Evolutionary conservation across 2,329 filamentous ascomycete species (phyloP).

Genomic region (Beauveria asiatica): DNA sequence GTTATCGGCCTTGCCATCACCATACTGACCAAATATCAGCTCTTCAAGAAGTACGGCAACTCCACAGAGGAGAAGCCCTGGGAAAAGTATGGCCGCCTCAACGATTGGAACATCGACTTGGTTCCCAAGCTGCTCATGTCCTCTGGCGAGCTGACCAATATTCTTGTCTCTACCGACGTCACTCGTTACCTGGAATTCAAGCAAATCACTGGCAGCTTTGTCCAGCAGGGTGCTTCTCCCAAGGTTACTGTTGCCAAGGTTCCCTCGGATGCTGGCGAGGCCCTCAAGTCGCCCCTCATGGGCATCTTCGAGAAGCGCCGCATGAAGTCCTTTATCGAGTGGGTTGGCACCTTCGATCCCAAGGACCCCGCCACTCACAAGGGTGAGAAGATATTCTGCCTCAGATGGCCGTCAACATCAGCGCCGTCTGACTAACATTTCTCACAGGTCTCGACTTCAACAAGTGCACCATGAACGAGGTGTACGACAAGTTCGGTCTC

Average conservation of each 20-base stretch:
- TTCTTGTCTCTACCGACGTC: slow-evolving; percentile 91
- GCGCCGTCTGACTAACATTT: not conserved
- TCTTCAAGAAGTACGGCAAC: slow-evolving; percentile 96
- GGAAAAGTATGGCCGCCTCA: slow-evolving; percentile 93
- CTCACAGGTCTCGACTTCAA: slow-evolving; percentile 68
- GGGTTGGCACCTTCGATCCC: slow-evolving; percentile 78
- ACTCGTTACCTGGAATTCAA: slow-evolving; percentile 86
- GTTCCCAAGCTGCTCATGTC: slow-evolving; percentile 99
- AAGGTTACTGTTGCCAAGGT: slow-evolving; percentile 96
- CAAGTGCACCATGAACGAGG: slow-evolving; percentile 87
- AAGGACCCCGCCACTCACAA: slow-evolving; percentile 82
- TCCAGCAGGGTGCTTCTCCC: slow-evolving; percentile 74
- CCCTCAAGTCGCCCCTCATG: slow-evolving; percentile 88
- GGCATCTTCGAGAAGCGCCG: slow-evolving; percentile 95
- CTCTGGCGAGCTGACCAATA: slow-evolving; percentile 96
- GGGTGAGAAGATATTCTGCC: slow-evolving; percentile 45
- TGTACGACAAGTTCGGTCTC: slow-evolving; percentile 95
- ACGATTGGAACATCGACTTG: slow-evolving; percentile 99
- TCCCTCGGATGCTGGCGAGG: slow-evolving; percentile 84
- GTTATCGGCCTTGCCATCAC: not conserved
- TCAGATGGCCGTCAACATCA: not conserved
- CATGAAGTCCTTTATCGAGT: slow-evolving; percentile 94
- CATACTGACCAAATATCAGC: slow-evolving; percentile 38
- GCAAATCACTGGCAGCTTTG: slow-evolving; percentile 91
- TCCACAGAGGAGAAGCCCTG: slow-evolving; percentile 76